A percentile compares a stretch with the other conserved stretches of the same genome.
Evolutionary conservation across 225 moss, liverwort and hornwort genomes (phyloP).

Genomic region (Antitrichia curtipendula): DNA sequence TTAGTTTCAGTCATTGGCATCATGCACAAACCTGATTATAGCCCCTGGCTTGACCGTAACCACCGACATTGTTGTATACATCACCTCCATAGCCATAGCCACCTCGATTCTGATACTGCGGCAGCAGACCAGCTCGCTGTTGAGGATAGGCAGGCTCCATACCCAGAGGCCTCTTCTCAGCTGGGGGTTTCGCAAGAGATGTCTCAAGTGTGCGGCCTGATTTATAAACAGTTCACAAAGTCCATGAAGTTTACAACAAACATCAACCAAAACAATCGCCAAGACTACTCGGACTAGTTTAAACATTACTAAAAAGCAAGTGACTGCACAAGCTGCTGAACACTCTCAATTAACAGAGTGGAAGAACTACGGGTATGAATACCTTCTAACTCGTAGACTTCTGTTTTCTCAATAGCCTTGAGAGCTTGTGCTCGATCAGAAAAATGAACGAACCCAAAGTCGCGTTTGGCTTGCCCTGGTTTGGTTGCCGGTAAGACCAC

Average conservation of each 20-base stretch:
- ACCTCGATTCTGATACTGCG: constrained; percentile 82
- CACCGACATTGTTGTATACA: constrained; percentile 57
- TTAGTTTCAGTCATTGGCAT: background rate
- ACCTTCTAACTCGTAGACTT: constrained; percentile 98
- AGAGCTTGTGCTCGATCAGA: constrained; percentile 83
- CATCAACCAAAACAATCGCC: background rate
- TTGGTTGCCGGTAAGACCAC: constrained; percentile 90
- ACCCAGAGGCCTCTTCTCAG: constrained; percentile 86
- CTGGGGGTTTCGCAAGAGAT: constrained; percentile 93
- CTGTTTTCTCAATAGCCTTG: constrained; percentile 94
- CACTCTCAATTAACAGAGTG: background rate
- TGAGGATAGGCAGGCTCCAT: constrained; percentile 87
- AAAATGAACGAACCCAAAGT: constrained; percentile 97
- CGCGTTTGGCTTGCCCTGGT: constrained; percentile 95
- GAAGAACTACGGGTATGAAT: background rate
- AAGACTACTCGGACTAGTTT: background rate
- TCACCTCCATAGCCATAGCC: constrained; percentile 85
- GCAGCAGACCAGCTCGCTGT: constrained; percentile 85
- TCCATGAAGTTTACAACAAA: background rate
- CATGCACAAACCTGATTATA: constrained; percentile 69
- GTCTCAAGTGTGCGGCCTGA: constrained; percentile 89
- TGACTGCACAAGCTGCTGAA: background rate
- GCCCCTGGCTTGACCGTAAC: constrained; percentile 76
- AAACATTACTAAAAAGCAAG: background rate
- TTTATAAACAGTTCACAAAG: background rate